These are phyloP conservation scores for Xerocomus amazonicus DNA, from an alignment of 1,284 basidiomycete genomes.

Conservation along the genomic window DNA sequence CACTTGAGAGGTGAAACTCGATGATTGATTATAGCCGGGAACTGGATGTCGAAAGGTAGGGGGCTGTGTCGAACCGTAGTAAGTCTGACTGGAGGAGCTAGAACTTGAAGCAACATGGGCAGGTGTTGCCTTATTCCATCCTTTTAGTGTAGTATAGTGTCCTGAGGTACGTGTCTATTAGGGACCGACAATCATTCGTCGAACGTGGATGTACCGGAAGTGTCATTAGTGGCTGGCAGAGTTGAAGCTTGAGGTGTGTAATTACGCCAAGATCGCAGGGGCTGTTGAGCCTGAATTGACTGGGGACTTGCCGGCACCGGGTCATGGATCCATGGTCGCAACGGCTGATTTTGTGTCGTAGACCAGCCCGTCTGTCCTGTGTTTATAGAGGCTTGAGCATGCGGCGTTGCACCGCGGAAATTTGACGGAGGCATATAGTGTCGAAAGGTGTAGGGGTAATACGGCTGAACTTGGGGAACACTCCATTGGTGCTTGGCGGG, in stretches of 20 bases:
- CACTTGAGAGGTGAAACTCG: conserved; percentile 4
- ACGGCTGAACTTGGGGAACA: conserved; percentile 7
- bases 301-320: conserved; percentile 7
- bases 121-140: conserved; percentile 1
- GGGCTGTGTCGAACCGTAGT: conserved; percentile 1
- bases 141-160: conserved; percentile 5
- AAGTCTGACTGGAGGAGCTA: conserved; percentile 1
- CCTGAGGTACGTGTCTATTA: conserved; percentile 6
- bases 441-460: neutral
- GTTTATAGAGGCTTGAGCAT: conserved; percentile 3
- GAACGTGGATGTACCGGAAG: conserved; percentile 8
- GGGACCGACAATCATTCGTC: neutral
- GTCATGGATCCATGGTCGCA: conserved; percentile 3
- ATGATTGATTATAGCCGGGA: conserved; percentile 3
- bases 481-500: conserved; percentile 4
- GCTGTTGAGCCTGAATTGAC: conserved; percentile 7
- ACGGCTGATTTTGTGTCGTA: conserved; percentile 11
- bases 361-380: conserved; percentile 9
- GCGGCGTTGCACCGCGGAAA: conserved; percentile 1
- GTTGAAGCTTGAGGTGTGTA: conserved; percentile 7
- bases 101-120: neutral
- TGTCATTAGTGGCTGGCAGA: neutral
- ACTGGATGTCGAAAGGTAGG: conserved; percentile 1
- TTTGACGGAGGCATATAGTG: conserved; percentile 4
- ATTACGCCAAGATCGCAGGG: conserved; percentile 9